phyloP scores from a whole-genome alignment of 306 rosid species.

The Sphenostylis stenocarpa region DNA sequence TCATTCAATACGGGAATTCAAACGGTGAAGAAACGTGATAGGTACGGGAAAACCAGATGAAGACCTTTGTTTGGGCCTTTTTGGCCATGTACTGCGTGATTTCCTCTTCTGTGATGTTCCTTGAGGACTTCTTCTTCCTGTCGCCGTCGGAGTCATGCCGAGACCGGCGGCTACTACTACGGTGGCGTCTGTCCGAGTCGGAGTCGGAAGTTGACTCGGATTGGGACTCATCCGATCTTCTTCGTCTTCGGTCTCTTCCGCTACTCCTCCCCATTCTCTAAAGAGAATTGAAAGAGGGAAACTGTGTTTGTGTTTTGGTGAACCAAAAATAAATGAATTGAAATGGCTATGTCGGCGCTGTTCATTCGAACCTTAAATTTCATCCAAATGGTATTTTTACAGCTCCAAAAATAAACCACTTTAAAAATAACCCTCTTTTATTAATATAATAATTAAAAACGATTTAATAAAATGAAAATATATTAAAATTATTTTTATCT shows the following conservation, averaged over 20 bases:
- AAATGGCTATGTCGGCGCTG: background rate
- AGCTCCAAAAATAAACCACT: no score
- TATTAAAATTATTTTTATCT: no score
- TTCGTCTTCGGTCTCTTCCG: constrained; percentile 37
- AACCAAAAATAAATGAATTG: background rate
- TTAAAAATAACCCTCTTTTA: no score
- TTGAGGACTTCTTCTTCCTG: constrained; percentile 55
- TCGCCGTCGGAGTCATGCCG: constrained; percentile 48
- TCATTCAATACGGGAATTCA: background rate
- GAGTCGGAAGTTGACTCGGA: constrained; percentile 40
- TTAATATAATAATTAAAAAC: no score
- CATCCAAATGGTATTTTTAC: no score
- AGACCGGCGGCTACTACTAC: constrained; percentile 43
- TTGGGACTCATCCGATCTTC: constrained; percentile 42
- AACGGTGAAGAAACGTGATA: background rate
- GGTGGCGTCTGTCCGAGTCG: constrained; percentile 40
- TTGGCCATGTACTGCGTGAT: constrained; percentile 71
- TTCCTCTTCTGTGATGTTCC: constrained; percentile 61
- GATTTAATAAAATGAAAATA: no score
- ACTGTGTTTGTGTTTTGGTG: background rate
- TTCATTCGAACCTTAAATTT: background rate
- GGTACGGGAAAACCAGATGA: background rate
- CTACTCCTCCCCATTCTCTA: constrained; percentile 33
- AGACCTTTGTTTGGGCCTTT: constrained; percentile 85
- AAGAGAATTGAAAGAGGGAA: background rate